Evolutionary conservation across 1,284 basidiomycete genomes (phyloP), one percentile per base, ranked within the genome.

Genomic region (Mycena citricolor): DNA sequence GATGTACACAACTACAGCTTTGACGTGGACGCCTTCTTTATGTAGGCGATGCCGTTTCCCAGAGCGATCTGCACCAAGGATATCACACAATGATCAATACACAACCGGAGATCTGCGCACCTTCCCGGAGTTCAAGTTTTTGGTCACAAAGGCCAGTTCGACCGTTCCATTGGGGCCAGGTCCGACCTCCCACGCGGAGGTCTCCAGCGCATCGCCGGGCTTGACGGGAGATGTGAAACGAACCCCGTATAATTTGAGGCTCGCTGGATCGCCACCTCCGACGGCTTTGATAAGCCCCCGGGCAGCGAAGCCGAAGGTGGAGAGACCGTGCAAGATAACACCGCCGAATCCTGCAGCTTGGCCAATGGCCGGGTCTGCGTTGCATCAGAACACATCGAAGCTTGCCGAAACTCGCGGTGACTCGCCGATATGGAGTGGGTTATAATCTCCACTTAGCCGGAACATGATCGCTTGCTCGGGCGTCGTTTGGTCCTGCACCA

Each of bases 361-460:
- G n/a, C 86, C 87, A 31, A 86, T 79, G 14, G 58, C 64, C 2
- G 89, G 86, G 62, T 90, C 86, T 88, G 48, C 20, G 5, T 5
- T 30, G 3, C 2, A n/a, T 14, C 16, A 7, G 21, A 4, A n/a
- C n/a, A n/a, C n/a, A n/a, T n/a, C 19, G 39, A 22, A 37, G 22
- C 8, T 32, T 17, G n/a, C 10, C 10, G 28, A 4, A 4, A 11
- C 5, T 5, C 8, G 36, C 7, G 8, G 16, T n/a, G 5, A 58
- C 71, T 34, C 40, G 87, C 85, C 85, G 49, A 91, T 86, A 64
- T 92, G 90, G 10, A 92, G 72, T 14, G 85, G 83, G 63, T 92
- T 91, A 64, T 90, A 92, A 64, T 91, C 89, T 2, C 88, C 89
- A 45, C 82, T 86, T 25, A 92, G 76, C 20, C 89, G 81, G 69